Evolutionary conservation across 305 asterid species (phyloP).

Genomic region (Ilex paraguariensis): DNA sequence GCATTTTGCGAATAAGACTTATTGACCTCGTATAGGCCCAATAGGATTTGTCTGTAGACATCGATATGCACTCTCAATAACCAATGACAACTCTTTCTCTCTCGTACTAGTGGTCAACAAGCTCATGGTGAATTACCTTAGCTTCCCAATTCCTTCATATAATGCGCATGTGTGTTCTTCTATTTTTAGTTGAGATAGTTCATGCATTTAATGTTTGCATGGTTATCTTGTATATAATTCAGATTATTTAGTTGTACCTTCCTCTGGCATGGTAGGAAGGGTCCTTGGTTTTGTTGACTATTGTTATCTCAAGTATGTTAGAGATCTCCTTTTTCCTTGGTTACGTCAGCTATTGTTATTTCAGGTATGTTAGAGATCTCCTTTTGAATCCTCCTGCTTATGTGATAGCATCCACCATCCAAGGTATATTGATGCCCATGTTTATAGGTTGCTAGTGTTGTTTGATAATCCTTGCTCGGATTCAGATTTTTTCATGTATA

Average conservation of each 20-base stretch:
- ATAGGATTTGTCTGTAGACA: no score
- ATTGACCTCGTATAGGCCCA: no score
- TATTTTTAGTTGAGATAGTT: no score
- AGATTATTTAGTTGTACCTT: background rate
- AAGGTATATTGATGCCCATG: slow-evolving; percentile 33
- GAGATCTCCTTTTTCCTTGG: slow-evolving; percentile 16
- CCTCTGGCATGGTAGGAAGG: background rate
- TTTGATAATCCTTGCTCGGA: background rate
- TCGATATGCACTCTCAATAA: no score
- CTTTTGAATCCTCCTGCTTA: slow-evolving; percentile 95
- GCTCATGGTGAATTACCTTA: no score
- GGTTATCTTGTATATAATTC: background rate
- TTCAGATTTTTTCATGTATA: background rate
- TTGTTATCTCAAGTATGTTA: slow-evolving; percentile 55
- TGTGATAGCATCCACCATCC: slow-evolving; percentile 75
- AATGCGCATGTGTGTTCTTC: background rate
- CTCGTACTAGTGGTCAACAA: no score
- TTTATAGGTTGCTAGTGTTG: background rate
- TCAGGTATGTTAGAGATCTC: slow-evolving; percentile 83
- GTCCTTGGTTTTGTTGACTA: slow-evolving; percentile 10
- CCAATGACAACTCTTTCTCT: no score
- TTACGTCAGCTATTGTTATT: slow-evolving; percentile 15
- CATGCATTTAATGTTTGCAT: background rate
- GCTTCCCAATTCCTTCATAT: background rate
- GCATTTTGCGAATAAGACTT: no score